phyloP scores from a whole-genome alignment of 2,329 filamentous ascomycete genomes.

The Talaromyces sp. region DNA sequence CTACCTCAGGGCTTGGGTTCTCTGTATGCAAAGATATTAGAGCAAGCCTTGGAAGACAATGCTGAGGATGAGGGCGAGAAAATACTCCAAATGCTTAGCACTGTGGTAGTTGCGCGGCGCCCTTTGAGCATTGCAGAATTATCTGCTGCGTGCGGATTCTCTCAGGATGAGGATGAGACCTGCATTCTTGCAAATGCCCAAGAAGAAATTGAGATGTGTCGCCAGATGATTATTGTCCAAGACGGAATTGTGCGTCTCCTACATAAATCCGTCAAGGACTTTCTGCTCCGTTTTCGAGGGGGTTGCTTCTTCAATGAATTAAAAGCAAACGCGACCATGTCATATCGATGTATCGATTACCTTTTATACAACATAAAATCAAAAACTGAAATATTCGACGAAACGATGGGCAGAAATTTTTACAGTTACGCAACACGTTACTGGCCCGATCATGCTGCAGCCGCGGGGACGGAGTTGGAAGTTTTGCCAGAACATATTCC shows the following conservation, averaged over 20 bases:
- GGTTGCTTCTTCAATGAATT: background rate
- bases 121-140: slow-evolving; percentile 9
- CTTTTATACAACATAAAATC: slow-evolving; percentile 6
- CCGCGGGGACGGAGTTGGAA: slow-evolving; percentile 9
- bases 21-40: background rate
- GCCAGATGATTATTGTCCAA: slow-evolving; percentile 13
- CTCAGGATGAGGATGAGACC: background rate
- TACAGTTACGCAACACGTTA: slow-evolving; percentile 12
- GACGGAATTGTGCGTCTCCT: slow-evolving; percentile 10
- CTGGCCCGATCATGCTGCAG: slow-evolving; percentile 12
- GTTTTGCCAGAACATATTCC: background rate
- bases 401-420: slow-evolving; percentile 1
- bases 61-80: background rate
- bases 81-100: slow-evolving; percentile 3
- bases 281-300: slow-evolving; percentile 3
- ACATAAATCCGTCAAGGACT: slow-evolving; percentile 15
- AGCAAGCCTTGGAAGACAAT: background rate
- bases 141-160: background rate
- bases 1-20: background rate
- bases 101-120: slow-evolving; percentile 10
- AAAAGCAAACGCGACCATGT: slow-evolving; percentile 6
- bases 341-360: slow-evolving; percentile 10
- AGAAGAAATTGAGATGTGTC: slow-evolving; percentile 12
- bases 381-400: background rate
- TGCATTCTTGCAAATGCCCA: slow-evolving; percentile 3